A percentile compares a stretch with the other conserved stretches of the same genome.
phyloP scores from a whole-genome alignment of 805 yeast species.

The Candida patagonica region DNA sequence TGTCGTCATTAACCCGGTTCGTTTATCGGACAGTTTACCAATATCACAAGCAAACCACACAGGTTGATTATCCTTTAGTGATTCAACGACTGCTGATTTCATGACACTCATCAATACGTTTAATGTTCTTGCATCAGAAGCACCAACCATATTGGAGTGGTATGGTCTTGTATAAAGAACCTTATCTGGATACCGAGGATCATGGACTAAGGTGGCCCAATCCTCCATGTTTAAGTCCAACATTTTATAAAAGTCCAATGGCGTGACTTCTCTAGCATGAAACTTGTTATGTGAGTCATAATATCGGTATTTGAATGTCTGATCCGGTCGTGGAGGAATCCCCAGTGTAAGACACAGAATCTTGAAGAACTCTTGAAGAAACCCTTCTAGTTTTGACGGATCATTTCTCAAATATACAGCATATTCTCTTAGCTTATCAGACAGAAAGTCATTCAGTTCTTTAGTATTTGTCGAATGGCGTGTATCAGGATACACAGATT shows the following conservation, averaged over 20 bases:
- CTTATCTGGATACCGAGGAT: slow-evolving; percentile 67
- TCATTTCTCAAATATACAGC: slow-evolving; percentile 59
- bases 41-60: slow-evolving; percentile 87
- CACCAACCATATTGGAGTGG: slow-evolving; percentile 63
- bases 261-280: slow-evolving; percentile 45
- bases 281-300: slow-evolving; percentile 57
- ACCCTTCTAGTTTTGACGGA: slow-evolving; percentile 32
- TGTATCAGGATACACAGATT: slow-evolving; percentile 62
- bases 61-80: slow-evolving; percentile 64
- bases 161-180: slow-evolving; percentile 60
- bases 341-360: slow-evolving; percentile 63
- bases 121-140: slow-evolving; percentile 60
- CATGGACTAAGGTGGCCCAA: slow-evolving; percentile 62
- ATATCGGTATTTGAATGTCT: slow-evolving; percentile 65
- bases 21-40: slow-evolving; percentile 60
- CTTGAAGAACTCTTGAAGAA: slow-evolving; percentile 56
- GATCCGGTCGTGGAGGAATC: slow-evolving; percentile 65
- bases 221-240: slow-evolving; percentile 43
- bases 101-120: slow-evolving; percentile 54
- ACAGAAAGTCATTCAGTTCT: slow-evolving; percentile 51
- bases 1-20: slow-evolving; percentile 63
- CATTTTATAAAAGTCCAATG: slow-evolving; percentile 51
- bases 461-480: slow-evolving; percentile 43
- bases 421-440: slow-evolving; percentile 66
- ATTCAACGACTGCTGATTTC: slow-evolving; percentile 52